Conservation (phyloP, 2,329 filamentous ascomycete genomes). For the Trichoderma arundinaceum region DNA sequence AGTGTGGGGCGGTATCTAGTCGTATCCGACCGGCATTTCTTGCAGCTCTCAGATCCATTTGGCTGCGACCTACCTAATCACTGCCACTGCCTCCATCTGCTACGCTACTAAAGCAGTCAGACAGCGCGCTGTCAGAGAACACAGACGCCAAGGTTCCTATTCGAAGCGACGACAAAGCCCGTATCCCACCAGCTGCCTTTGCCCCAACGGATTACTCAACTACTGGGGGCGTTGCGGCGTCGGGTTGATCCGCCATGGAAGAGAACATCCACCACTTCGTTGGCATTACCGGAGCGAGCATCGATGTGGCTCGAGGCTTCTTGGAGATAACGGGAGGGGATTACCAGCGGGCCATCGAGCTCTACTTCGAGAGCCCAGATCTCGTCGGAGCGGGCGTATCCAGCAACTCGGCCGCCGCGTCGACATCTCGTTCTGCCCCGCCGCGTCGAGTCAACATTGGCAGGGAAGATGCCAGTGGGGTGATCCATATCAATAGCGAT, state of each 20-base stretch:
- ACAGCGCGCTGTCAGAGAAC: background rate
- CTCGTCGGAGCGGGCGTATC: constrained; percentile 52
- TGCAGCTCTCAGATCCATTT: constrained; percentile 18
- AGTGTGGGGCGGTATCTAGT: constrained; percentile 23
- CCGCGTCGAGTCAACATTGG: constrained; percentile 39
- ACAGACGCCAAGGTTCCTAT: background rate
- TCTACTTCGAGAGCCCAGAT: constrained; percentile 90
- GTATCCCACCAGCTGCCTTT: background rate
- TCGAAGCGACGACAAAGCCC: background rate
- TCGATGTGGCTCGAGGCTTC: constrained; percentile 79
- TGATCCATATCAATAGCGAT: constrained; percentile 78
- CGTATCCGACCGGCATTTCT: constrained; percentile 23
- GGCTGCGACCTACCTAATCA: constrained; percentile 1
- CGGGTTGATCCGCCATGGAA: constrained; percentile 58
- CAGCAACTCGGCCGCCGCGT: constrained; percentile 31
- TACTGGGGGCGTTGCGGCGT: constrained; percentile 4
- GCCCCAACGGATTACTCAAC: background rate
- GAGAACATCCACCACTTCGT: constrained; percentile 79
- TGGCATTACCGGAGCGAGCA: constrained; percentile 76
- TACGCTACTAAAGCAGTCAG: background rate
- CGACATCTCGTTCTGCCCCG: constrained; percentile 40
- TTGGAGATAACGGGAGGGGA: constrained; percentile 84
- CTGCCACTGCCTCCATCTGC: background rate
- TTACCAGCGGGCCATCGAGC: constrained; percentile 81
- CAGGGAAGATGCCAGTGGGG: constrained; percentile 46